These are phyloP conservation scores for Arthrinium phaeospermum DNA, from an alignment of 2,329 filamentous ascomycete genomes.

Conservation along the genomic window DNA sequence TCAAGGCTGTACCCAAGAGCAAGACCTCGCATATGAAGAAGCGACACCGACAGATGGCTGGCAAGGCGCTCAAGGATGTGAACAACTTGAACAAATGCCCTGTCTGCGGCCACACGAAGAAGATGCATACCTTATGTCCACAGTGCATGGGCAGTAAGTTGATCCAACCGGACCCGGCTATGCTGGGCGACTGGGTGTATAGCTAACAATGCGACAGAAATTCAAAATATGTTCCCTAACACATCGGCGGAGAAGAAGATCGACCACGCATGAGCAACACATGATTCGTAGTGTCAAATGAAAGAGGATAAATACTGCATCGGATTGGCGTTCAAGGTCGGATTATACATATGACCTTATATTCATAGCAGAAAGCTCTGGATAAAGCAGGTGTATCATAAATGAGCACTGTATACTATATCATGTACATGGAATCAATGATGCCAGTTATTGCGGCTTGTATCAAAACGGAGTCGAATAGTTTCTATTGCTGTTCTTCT, in stretches of 20 bases:
- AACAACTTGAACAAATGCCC: slow-evolving; percentile 87
- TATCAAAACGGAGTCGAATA: not conserved
- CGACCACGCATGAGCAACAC: not conserved
- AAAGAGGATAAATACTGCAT: slow-evolving; percentile 23
- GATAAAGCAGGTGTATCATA: slow-evolving; percentile 9
- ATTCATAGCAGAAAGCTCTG: slow-evolving; percentile 2
- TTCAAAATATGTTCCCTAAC: slow-evolving; percentile 51
- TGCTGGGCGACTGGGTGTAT: not conserved
- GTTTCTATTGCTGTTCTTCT: not conserved
- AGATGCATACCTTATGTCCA: slow-evolving; percentile 86
- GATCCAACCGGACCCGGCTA: not conserved
- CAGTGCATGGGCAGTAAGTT: slow-evolving; percentile 82
- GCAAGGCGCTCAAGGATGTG: slow-evolving; percentile 92
- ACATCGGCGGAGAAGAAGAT: slow-evolving; percentile 31
- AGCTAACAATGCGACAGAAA: slow-evolving; percentile 42
- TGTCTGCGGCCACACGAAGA: slow-evolving; percentile 85
- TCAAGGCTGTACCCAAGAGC: slow-evolving; percentile 96
- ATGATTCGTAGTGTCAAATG: not conserved
- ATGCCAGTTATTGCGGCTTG: not conserved
- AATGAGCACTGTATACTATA: slow-evolving; percentile 4
- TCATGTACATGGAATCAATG: slow-evolving; percentile 5
- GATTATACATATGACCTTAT: not conserved
- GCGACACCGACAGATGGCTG: slow-evolving; percentile 90
- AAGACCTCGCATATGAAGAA: slow-evolving; percentile 98
- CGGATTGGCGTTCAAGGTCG: slow-evolving; percentile 31